phyloP scores from a whole-genome alignment of 2,329 filamentous ascomycete species.

The Trichoderma harzianum region DNA sequence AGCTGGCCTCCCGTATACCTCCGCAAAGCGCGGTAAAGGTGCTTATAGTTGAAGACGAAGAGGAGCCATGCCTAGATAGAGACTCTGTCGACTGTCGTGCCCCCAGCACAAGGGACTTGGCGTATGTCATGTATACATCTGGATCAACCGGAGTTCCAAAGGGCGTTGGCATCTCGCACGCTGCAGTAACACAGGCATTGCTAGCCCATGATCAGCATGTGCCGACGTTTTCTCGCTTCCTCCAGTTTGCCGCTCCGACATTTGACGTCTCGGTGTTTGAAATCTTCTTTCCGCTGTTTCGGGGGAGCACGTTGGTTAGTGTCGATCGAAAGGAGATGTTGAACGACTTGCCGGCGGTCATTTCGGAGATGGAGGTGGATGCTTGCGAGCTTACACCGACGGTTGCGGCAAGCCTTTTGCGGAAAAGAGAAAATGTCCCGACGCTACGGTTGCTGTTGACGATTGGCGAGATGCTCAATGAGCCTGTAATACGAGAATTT shows the following conservation, averaged over 20 bases:
- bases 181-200: conserved; percentile 75
- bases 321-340: conserved; percentile 69
- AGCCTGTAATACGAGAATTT: conserved; percentile 74
- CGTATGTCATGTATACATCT: conserved; percentile 93
- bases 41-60: conserved; percentile 32
- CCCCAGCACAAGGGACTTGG: conserved; percentile 47
- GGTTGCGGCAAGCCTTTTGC: conserved; percentile 73
- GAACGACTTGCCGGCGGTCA: conserved; percentile 66
- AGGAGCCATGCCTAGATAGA: not conserved
- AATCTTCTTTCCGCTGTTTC: conserved; percentile 81
- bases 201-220: conserved; percentile 78
- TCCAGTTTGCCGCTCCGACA: conserved; percentile 88
- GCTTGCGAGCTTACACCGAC: conserved; percentile 88
- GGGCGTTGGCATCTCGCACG: conserved; percentile 78
- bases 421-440: conserved; percentile 64
- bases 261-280: conserved; percentile 96
- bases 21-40: conserved; percentile 31
- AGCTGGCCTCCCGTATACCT: conserved; percentile 42
- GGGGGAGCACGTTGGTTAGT: conserved; percentile 69
- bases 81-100: conserved; percentile 19
- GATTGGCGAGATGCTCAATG: conserved; percentile 89
- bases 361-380: conserved; percentile 67
- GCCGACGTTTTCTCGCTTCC: conserved; percentile 71
- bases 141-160: conserved; percentile 88
- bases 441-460: conserved; percentile 70